Conservation (phyloP, 1,284 basidiomycete species). For the Irpex lacteus region DNA sequence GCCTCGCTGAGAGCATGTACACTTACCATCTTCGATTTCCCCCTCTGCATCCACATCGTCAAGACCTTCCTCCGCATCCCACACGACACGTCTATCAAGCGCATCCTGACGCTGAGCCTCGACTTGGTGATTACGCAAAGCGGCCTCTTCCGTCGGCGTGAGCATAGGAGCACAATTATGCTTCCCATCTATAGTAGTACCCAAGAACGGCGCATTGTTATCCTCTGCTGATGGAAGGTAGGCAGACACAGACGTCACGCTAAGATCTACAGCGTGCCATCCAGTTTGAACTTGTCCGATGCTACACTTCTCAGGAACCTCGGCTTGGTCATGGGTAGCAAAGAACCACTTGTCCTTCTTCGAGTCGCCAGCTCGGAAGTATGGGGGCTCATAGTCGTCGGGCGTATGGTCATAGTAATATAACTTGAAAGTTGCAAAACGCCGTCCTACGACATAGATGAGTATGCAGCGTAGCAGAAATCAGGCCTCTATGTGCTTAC, state of each 20-base stretch:
- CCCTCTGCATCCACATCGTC: slow-evolving; percentile 28
- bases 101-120: slow-evolving; percentile 52
- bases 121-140: slow-evolving; percentile 47
- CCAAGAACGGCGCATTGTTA: slow-evolving; percentile 55
- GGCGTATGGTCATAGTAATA: slow-evolving; percentile 78
- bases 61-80: slow-evolving; percentile 40
- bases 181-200: slow-evolving; percentile 36
- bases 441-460: slow-evolving; percentile 50
- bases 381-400: slow-evolving; percentile 71
- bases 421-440: slow-evolving; percentile 81
- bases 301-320: slow-evolving; percentile 67
- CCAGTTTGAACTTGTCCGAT: slow-evolving; percentile 67
- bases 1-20: background rate
- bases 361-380: slow-evolving; percentile 66
- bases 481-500: slow-evolving; percentile 36
- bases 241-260: slow-evolving; percentile 66
- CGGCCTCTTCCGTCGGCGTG: slow-evolving; percentile 55
- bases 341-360: slow-evolving; percentile 74
- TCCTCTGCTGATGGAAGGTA: slow-evolving; percentile 68
- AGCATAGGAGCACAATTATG: slow-evolving; percentile 33
- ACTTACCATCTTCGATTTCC: slow-evolving; percentile 23
- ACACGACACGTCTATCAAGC: slow-evolving; percentile 38
- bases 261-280: slow-evolving; percentile 69
- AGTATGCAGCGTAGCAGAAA: background rate
- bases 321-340: slow-evolving; percentile 65